Conservation (phyloP, 2,329 filamentous ascomycete species). For the Colletotrichum endophyticum region DNA sequence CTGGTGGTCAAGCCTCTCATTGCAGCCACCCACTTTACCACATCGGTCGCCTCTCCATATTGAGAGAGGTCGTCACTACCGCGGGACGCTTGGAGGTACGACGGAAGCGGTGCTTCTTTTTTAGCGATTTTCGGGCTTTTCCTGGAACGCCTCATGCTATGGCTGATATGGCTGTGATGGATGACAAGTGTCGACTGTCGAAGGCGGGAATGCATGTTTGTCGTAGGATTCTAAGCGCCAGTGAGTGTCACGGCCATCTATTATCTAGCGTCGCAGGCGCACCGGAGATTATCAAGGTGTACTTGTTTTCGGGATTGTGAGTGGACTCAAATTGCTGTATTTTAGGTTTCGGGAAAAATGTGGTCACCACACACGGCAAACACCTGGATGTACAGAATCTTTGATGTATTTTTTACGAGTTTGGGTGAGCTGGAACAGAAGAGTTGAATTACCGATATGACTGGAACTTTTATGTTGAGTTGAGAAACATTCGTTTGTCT, state of each 20-base stretch:
- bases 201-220: rapidly evolving
- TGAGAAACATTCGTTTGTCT: rapidly evolving
- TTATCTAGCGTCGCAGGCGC: too few relatives aligned
- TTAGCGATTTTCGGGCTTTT: neutral
- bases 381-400: neutral
- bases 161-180: rapidly evolving
- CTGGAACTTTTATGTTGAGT: neutral
- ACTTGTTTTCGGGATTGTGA: too few relatives aligned
- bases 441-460: neutral
- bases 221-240: rapidly evolving
- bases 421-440: rapidly evolving
- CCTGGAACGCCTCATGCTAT: rapidly evolving
- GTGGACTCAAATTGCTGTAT: neutral
- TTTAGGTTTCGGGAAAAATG: neutral
- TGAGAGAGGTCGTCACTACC: neutral
- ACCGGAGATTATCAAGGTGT: neutral
- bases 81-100: neutral
- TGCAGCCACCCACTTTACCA: rapidly evolving
- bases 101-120: rapidly evolving
- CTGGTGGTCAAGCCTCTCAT: rapidly evolving
- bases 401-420: neutral
- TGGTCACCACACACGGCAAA: neutral
- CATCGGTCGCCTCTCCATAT: neutral
- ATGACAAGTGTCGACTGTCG: neutral
- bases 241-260: too few relatives aligned